Evolutionary conservation across 2,329 filamentous ascomycete species (phyloP).

Genomic region (Sporothrix globosa): DNA sequence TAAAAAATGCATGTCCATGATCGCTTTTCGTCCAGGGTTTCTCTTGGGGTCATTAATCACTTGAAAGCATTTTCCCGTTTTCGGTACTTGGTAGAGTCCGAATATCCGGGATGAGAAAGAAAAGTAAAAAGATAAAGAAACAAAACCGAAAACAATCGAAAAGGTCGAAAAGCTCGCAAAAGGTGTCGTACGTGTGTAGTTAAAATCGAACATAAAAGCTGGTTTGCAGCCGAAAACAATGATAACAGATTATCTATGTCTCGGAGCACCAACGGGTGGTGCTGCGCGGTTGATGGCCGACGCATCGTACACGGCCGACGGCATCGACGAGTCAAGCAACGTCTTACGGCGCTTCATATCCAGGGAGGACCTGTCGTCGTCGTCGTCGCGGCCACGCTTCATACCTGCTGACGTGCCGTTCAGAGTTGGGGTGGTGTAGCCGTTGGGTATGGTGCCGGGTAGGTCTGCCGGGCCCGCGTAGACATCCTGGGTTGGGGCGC

Average conservation of each 20-base stretch:
- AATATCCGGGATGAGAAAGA: constrained; percentile 31
- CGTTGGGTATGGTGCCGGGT: constrained; percentile 58
- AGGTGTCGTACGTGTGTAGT: constrained; percentile 19
- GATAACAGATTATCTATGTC: constrained; percentile 37
- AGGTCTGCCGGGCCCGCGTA: constrained; percentile 70
- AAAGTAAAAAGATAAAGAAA: constrained; percentile 18
- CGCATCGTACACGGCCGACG: constrained; percentile 42
- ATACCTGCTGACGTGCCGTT: constrained; percentile 60
- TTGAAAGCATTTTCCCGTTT: constrained; percentile 25
- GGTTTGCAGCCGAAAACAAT: neutral
- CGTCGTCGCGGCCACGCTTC: constrained; percentile 51
- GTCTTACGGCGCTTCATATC: constrained; percentile 47
- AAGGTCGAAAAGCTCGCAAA: constrained; percentile 5
- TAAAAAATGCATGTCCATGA: constrained; percentile 34
- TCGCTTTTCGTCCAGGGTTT: constrained; percentile 32
- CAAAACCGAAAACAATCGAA: neutral
- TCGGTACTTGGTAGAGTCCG: constrained; percentile 21
- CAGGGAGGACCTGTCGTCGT: constrained; percentile 45
- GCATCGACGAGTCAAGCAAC: constrained; percentile 42
- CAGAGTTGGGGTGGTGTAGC: constrained; percentile 63
- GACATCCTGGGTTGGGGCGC: constrained; percentile 66
- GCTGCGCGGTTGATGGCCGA: constrained; percentile 38
- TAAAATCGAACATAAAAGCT: neutral
- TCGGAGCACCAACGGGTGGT: constrained; percentile 39
- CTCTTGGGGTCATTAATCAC: constrained; percentile 35